Evolutionary conservation across 257 asterid genomes (phyloP).

Genomic region (Solanum tacnaense): DNA sequence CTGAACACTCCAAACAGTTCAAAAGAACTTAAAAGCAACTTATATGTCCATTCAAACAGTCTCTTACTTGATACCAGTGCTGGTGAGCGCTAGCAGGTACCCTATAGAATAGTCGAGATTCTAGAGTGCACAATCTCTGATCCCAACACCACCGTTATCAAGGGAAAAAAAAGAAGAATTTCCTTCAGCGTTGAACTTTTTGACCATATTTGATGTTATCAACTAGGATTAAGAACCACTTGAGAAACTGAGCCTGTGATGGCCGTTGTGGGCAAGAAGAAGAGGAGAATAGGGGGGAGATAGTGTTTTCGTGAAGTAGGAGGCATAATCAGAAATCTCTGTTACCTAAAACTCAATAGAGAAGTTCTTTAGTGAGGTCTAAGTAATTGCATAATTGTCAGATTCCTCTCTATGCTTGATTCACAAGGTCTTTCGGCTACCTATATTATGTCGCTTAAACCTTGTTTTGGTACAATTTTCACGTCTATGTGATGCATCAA

Average conservation of each 20-base stretch:
- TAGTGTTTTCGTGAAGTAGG: neutral
- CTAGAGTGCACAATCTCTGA: neutral
- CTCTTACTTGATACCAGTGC: neutral
- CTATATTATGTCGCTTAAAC: neutral
- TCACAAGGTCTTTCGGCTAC: neutral
- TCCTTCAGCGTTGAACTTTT: neutral
- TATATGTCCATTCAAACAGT: neutral
- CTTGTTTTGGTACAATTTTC: neutral
- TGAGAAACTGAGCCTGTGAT: neutral
- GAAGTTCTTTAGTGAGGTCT: neutral
- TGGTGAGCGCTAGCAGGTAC: neutral
- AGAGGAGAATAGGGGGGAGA: neutral
- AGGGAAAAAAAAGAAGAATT: neutral
- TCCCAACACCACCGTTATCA: neutral
- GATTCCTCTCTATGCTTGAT: neutral
- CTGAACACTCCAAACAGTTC: neutral
- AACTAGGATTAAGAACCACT: neutral
- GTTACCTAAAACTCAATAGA: neutral
- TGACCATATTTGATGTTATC: neutral
- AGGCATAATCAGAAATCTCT: neutral
- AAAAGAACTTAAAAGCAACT: neutral
- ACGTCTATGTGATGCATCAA: neutral
- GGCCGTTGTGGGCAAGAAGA: neutral
- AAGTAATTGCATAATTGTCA: neutral
- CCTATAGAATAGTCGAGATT: neutral